Evolutionary conservation across 129 eudicot genomes (phyloP).

Genomic region (Solidago caesia): DNA sequence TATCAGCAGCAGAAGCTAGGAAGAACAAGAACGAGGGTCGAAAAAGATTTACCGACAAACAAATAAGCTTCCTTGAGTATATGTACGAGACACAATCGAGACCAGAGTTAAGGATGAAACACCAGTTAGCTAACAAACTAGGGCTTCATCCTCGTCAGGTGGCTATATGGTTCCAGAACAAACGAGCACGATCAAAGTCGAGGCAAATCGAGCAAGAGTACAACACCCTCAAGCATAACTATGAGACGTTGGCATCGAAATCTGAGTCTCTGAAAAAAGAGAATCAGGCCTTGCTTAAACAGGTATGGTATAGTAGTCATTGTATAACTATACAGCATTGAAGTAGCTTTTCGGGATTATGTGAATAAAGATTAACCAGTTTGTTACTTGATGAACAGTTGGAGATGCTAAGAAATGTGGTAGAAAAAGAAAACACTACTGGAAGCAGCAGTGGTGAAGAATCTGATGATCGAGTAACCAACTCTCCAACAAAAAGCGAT

Average conservation of each 20-base stretch:
- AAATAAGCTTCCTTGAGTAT: slow-evolving; percentile 54
- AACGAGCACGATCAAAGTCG: slow-evolving; percentile 56
- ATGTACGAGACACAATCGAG: slow-evolving; percentile 53
- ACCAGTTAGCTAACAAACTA: slow-evolving; percentile 53
- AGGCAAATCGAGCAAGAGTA: slow-evolving; percentile 53
- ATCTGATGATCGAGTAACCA: slow-evolving; percentile 17
- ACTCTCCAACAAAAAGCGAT: slow-evolving; percentile 21
- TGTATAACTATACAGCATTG: background rate
- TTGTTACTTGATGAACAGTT: slow-evolving; percentile 23
- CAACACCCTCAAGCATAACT: slow-evolving; percentile 37
- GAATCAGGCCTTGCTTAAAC: slow-evolving; percentile 47
- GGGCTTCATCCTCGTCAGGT: slow-evolving; percentile 72
- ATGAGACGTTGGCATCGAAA: slow-evolving; percentile 41
- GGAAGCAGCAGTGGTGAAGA: slow-evolving; percentile 31
- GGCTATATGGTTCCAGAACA: slow-evolving; percentile 80
- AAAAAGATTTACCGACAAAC: slow-evolving; percentile 53
- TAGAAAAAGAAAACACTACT: slow-evolving; percentile 17
- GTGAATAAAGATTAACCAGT: background rate
- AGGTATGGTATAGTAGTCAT: slow-evolving; percentile 32
- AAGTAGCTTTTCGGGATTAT: no score
- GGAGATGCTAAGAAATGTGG: slow-evolving; percentile 32
- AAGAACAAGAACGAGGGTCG: slow-evolving; percentile 37
- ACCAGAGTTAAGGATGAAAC: slow-evolving; percentile 59
- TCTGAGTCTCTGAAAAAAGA: slow-evolving; percentile 49
- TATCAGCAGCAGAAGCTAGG: slow-evolving; percentile 12